Percentiles rank a stretch among this genome's conserved stretches.
phyloP scores from a whole-genome alignment of 768 basidiomycete genomes.

The Naganishia kalamii region DNA sequence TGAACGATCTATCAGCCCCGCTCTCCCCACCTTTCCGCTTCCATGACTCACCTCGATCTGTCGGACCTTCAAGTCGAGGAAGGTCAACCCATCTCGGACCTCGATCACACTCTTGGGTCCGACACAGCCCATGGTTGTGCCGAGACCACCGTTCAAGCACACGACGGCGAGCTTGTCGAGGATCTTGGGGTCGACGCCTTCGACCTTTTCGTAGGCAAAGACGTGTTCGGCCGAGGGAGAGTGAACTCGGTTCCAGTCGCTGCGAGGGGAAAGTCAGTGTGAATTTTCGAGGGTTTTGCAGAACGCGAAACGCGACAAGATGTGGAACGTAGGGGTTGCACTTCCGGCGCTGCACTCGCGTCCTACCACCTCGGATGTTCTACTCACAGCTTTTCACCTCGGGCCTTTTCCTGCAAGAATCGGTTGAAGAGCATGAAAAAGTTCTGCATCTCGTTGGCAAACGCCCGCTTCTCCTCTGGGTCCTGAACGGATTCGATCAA shows the following conservation, averaged over 20 bases:
- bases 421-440: constrained; percentile 96
- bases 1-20: background rate
- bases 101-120: constrained; percentile 87
- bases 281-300: background rate
- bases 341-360: background rate
- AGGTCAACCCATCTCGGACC: constrained; percentile 93
- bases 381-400: constrained; percentile 74
- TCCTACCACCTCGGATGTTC: background rate
- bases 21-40: background rate
- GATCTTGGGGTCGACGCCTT: constrained; percentile 58
- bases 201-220: constrained; percentile 69
- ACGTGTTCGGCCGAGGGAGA: constrained; percentile 80
- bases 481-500: constrained; percentile 74
- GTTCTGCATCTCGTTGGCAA: constrained; percentile 91
- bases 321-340: too few species aligned
- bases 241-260: constrained; percentile 84
- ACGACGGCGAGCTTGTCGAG: constrained; percentile 91
- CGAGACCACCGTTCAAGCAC: constrained; percentile 90
- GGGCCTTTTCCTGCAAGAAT: constrained; percentile 81
- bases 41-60: constrained; percentile 65
- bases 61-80: constrained; percentile 86
- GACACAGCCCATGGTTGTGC: constrained; percentile 62
- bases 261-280: constrained; percentile 38
- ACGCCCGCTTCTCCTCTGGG: constrained; percentile 70
- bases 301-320: background rate